Conservation (phyloP, 2,329 filamentous ascomycete genomes). For the Paracamarosporium sp. region DNA sequence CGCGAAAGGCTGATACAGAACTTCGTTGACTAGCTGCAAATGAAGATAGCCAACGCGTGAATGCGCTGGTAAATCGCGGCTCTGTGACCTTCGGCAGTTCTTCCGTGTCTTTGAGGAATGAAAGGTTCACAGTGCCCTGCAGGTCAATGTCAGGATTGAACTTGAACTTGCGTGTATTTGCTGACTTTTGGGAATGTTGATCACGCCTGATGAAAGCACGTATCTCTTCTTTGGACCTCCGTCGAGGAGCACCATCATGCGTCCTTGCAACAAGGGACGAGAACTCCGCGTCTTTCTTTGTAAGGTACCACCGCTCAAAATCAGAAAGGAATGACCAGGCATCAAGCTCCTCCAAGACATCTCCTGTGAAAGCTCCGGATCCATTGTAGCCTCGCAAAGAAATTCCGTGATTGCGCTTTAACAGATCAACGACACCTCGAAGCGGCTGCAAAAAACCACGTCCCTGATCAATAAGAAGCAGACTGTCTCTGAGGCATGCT, state of each 20-base stretch:
- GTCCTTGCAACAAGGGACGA: conserved; percentile 3
- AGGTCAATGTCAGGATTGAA: neutral
- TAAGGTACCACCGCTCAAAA: conserved; percentile 5
- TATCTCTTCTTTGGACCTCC: conserved; percentile 6
- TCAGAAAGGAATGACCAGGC: conserved; percentile 8
- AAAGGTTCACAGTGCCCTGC: neutral
- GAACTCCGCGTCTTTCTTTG: conserved; percentile 10
- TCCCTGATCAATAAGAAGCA: conserved; percentile 15
- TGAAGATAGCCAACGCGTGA: neutral
- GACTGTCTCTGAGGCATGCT: conserved; percentile 9
- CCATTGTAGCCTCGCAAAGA: conserved; percentile 12
- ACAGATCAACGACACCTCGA: conserved; percentile 2
- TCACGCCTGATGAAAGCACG: conserved; percentile 1
- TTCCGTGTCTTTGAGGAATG: neutral
- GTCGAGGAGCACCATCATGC: conserved; percentile 1
- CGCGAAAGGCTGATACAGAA: neutral
- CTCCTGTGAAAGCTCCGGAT: neutral
- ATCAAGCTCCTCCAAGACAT: conserved; percentile 10
- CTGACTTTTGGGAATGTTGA: neutral
- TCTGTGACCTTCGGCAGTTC: neutral
- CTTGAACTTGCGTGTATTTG: neutral
- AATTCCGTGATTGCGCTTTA: conserved; percentile 9
- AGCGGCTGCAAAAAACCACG: neutral
- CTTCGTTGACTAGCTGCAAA: neutral
- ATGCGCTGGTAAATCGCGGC: neutral